Conservation (phyloP, 306 rosid genomes). For the Amphicarpaea edgeworthii region DNA sequence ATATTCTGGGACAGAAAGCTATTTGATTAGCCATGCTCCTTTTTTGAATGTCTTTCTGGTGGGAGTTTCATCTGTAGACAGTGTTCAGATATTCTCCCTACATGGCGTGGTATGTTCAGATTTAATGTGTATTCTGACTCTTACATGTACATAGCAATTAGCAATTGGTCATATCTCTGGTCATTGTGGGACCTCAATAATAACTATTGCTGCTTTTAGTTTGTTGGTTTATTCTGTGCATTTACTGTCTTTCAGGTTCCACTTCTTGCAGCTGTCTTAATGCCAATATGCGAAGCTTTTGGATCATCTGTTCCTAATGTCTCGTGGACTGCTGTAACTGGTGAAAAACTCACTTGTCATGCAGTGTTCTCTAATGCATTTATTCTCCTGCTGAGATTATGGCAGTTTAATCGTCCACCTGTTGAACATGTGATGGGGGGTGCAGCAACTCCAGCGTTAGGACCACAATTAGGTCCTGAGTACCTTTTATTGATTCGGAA, state of each 20-base stretch:
- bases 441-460: slow-evolving; percentile 77
- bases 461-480: slow-evolving; percentile 91
- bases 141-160: neutral
- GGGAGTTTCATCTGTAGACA: slow-evolving; percentile 90
- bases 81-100: slow-evolving; percentile 89
- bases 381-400: slow-evolving; percentile 84
- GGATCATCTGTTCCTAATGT: slow-evolving; percentile 86
- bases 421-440: slow-evolving; percentile 92
- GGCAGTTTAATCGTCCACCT: slow-evolving; percentile 92
- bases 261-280: slow-evolving; percentile 86
- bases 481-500: slow-evolving; percentile 84
- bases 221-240: slow-evolving; percentile 37
- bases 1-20: slow-evolving; percentile 69
- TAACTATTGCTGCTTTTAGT: slow-evolving; percentile 15
- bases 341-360: slow-evolving; percentile 86
- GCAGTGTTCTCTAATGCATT: slow-evolving; percentile 95
- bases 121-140: slow-evolving; percentile 15
- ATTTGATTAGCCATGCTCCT: slow-evolving; percentile 81
- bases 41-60: slow-evolving; percentile 81
- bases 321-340: slow-evolving; percentile 70
- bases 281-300: slow-evolving; percentile 98
- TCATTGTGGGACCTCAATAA: neutral
- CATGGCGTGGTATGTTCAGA: slow-evolving; percentile 85
- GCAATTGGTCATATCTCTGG: neutral
- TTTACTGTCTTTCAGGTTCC: slow-evolving; percentile 70